Conservation (phyloP, 2,329 filamentous ascomycete genomes). For the Penicillium glabrum region DNA sequence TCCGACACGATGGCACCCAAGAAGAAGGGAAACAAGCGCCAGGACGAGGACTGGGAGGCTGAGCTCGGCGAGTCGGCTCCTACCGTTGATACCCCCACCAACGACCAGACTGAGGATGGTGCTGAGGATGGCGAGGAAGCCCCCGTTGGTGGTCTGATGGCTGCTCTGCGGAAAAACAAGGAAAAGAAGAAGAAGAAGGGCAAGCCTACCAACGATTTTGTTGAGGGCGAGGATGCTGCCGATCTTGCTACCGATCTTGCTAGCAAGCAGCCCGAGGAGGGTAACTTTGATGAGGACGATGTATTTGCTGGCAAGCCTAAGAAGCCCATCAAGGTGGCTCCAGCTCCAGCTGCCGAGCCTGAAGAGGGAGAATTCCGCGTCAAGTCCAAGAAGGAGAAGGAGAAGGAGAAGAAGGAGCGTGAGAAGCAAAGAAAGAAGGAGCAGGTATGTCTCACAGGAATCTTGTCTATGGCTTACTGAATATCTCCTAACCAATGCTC, state of each 20-base stretch:
- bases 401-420: constrained; percentile 94
- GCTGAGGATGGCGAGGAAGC: constrained; percentile 56
- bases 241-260: constrained; percentile 49
- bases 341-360: constrained; percentile 44
- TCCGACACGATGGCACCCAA: constrained; percentile 75
- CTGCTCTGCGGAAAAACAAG: constrained; percentile 76
- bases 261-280: constrained; percentile 76
- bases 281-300: constrained; percentile 77
- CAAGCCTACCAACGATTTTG: constrained; percentile 68
- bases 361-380: constrained; percentile 63
- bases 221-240: constrained; percentile 63
- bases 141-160: constrained; percentile 69
- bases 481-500: not conserved
- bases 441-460: constrained; percentile 60
- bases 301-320: constrained; percentile 83
- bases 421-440: constrained; percentile 99
- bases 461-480: not conserved
- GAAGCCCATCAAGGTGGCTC: constrained; percentile 47
- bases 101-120: constrained; percentile 46
- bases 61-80: constrained; percentile 76
- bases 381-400: constrained; percentile 97
- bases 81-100: constrained; percentile 45
- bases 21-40: constrained; percentile 88
- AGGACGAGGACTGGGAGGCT: constrained; percentile 90
- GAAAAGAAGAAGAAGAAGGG: constrained; percentile 91